Base-by-base conservation (phyloP, 768 basidiomycete genomes). In the Nidularia sp. region DNA sequence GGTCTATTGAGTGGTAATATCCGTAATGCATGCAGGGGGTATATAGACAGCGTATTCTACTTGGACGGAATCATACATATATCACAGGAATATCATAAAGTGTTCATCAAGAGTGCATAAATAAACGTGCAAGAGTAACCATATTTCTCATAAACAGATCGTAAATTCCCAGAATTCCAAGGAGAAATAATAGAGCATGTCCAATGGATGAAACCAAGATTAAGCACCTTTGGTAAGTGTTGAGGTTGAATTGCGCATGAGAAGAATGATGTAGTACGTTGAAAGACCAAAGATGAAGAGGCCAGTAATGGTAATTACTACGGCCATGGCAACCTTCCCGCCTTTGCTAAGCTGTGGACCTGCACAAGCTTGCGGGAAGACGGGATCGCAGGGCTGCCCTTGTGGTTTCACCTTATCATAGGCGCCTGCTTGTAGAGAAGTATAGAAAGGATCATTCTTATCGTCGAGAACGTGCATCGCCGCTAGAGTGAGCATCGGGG, bases 401-500 rank as follows among this genome's bases (percentile, higher is more conserved):
- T 70, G 63, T 0, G 90, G 90, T 57, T 72, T 76, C 39, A 79
- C 77, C 51, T 75, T 77, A 4, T 70, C 76, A 62, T 88, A 90
- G 48, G 78, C 77, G 32, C 90, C 90, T 1, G 78, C 81, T 63
- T 83, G 70, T 32, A 96, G 70, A 5, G 76, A 68, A 12, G 87
- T 89, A 65, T 83, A 97, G 70, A 77, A 93, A 0, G 93, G 93
- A 57, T 94, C 90, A 15, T 62, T 66, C 25, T 71, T 74, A 53
- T 84, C 81, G 55, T 82, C 84, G 47, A 88, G 61, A n/a, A 87
- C 76, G 58, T 87, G 82, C 74, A 85, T 84, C 13, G 92, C 88
- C 0, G 88, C 84, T 34, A 97, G 77, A 1, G 91, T 88, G n/a
- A 96, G 74, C 73, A 96, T 76, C 1, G 93, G 92, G 0, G 93